Conservation (phyloP, 2,329 filamentous ascomycete genomes). For the Arthrobotrys conoides region DNA sequence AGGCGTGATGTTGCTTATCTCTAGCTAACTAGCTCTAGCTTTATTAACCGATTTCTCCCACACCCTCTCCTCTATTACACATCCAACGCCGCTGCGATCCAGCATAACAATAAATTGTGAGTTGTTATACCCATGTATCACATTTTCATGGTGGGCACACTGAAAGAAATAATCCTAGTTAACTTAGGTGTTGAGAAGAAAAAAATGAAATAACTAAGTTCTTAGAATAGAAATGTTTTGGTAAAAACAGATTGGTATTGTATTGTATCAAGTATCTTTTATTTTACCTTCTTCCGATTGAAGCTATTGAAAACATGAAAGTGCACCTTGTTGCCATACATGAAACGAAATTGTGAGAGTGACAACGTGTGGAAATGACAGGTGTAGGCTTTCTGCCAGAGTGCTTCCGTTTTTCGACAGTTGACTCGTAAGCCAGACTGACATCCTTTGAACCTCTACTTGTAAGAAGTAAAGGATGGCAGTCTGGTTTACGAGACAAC, state of each 20-base stretch:
- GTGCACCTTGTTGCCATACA: slow-evolving; percentile 24
- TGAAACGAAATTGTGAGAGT: slow-evolving; percentile 18
- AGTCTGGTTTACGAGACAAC: slow-evolving; percentile 61
- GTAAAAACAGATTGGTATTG: not conserved
- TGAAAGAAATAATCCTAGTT: not conserved
- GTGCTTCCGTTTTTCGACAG: slow-evolving; percentile 54
- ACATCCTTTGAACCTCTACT: slow-evolving; percentile 61
- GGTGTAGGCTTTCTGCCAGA: slow-evolving; percentile 28
- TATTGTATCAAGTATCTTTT: slow-evolving; percentile 18
- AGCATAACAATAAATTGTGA: slow-evolving; percentile 12
- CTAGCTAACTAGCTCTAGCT: not conserved
- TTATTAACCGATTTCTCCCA: slow-evolving; percentile 21
- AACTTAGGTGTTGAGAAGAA: not conserved
- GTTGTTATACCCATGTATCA: slow-evolving; percentile 27
- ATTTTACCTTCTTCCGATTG: slow-evolving; percentile 4
- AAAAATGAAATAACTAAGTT: not conserved
- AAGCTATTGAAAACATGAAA: slow-evolving; percentile 43
- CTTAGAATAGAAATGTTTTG: slow-evolving; percentile 11
- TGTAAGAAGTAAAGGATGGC: slow-evolving; percentile 60
- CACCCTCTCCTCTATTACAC: slow-evolving; percentile 1
- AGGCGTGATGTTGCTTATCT: slow-evolving; percentile 26
- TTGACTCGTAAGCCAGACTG: slow-evolving; percentile 61
- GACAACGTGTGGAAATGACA: slow-evolving; percentile 29
- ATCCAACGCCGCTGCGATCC: slow-evolving; percentile 6
- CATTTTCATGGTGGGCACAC: slow-evolving; percentile 11